Evolutionary conservation across 306 rosid genomes (phyloP).

Genomic region (Quercus aquifolioides): DNA sequence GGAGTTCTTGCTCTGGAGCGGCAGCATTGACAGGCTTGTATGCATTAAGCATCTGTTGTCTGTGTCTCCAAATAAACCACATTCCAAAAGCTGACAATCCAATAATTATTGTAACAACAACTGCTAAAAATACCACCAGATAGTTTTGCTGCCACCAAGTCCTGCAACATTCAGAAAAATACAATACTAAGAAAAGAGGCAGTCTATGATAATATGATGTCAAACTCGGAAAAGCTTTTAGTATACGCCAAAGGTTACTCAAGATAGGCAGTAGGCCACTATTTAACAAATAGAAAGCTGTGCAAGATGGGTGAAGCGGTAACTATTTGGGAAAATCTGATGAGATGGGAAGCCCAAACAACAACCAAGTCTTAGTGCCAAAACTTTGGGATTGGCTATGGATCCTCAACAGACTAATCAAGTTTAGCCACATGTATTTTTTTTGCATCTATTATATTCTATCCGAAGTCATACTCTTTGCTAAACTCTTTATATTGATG

Average conservation of each 20-base stretch:
- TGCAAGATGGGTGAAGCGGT: neutral
- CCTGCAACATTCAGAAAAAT: constrained; percentile 45
- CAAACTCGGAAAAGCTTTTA: neutral
- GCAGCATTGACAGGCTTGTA: constrained; percentile 70
- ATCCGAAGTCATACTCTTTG: too few species aligned
- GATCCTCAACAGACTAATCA: too few species aligned
- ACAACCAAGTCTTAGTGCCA: too few species aligned
- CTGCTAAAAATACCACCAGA: constrained; percentile 35
- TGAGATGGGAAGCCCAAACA: neutral
- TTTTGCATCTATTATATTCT: too few species aligned
- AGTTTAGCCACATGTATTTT: too few species aligned
- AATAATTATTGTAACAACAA: constrained; percentile 43
- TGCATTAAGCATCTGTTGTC: constrained; percentile 40
- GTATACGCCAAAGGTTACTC: neutral
- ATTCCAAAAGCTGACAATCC: constrained; percentile 51
- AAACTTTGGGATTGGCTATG: too few species aligned
- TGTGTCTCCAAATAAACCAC: constrained; percentile 62
- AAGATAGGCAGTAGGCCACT: neutral
- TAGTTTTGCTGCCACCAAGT: constrained; percentile 59
- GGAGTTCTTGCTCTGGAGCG: constrained; percentile 88
- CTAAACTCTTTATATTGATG: too few species aligned
- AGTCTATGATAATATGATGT: constrained; percentile 3
- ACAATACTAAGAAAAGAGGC: neutral
- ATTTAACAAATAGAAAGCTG: neutral
- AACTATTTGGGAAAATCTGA: neutral